phyloP scores from a whole-genome alignment of 2,329 filamentous ascomycete species.

The Calonectria pteridis region DNA sequence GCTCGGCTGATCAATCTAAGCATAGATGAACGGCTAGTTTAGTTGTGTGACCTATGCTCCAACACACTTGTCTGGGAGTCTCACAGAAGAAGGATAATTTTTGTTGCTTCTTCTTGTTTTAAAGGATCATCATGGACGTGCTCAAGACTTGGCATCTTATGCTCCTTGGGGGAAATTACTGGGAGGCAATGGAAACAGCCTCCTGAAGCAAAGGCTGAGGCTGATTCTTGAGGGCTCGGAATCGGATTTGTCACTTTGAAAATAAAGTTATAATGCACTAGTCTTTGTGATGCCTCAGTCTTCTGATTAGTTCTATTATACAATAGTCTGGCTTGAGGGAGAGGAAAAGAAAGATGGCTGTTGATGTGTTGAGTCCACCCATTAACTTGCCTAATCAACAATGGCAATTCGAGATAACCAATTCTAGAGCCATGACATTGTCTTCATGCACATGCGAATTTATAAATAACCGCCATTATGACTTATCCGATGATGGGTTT shows the following conservation, averaged over 20 bases:
- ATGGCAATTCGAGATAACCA: neutral
- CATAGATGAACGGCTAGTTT: constrained; percentile 67
- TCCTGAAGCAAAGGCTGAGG: neutral
- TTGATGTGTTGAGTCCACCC: neutral
- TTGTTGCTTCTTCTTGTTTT: neutral
- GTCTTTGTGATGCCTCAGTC: neutral
- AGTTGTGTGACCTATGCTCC: constrained; percentile 46
- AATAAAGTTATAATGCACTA: neutral
- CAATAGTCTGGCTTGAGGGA: neutral
- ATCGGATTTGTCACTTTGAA: neutral
- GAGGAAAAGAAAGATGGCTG: neutral
- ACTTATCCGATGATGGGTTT: neutral
- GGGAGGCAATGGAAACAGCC: neutral
- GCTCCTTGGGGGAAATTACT: neutral
- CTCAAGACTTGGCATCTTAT: neutral
- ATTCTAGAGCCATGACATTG: no score
- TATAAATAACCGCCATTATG: neutral
- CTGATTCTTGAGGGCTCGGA: neutral
- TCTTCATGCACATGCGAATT: neutral
- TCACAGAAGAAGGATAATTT: neutral
- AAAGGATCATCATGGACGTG: neutral
- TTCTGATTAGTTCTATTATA: neutral
- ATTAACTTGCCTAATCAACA: neutral
- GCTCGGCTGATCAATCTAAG: neutral
- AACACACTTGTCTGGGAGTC: neutral